Evolutionary conservation across 140 eudicot genomes (phyloP), one percentile per base, ranked within the genome.

Genomic region (Senecio squalidus): DNA sequence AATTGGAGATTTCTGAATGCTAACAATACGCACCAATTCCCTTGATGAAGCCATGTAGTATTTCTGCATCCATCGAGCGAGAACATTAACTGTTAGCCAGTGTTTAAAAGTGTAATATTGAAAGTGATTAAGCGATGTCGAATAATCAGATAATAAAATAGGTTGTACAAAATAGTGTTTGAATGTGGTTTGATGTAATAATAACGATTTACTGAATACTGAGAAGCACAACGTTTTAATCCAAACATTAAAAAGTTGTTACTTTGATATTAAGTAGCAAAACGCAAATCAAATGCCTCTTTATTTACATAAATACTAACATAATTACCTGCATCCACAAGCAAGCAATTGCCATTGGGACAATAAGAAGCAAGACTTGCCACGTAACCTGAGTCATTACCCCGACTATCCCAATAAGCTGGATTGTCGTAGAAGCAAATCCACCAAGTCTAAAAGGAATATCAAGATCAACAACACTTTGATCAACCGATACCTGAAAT

Each of bases 11-110:
- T 92, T 92, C 58, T 87, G 96, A 75, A 92, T 92, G 86, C 96
- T 81, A 27, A 87, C 96, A 54, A 87, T 81, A 39, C 98, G 93
- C 24, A 87, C 96, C 56, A 92, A 70, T 72, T 92, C 98, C 62
- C 98, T 78, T 17, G 98, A 87, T 58, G 96, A 87, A 34, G 98
- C 98, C 96, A 92, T 84, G 73, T 87, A 92, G 85, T 92, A 92
- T 79, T 84, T 92, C 98, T 92, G 85, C 83, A 89, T 25, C 28
- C 26, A 36, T 24, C 22, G 59, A 66, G 9, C 49, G 25, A 9
- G 13, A 63, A 30, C 7, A 30, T 16, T 11, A 18, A 43, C 33
- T 48, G 28, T 27, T 27, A 46, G 31, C 22, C 30, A 55, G 20
- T 43, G 9, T 1, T 14, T 41, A 18, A 28, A n/a, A n/a, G n/a